These are phyloP conservation scores for Chenopodium album DNA, from an alignment of 148 eudicot species.

Conservation along the genomic window DNA sequence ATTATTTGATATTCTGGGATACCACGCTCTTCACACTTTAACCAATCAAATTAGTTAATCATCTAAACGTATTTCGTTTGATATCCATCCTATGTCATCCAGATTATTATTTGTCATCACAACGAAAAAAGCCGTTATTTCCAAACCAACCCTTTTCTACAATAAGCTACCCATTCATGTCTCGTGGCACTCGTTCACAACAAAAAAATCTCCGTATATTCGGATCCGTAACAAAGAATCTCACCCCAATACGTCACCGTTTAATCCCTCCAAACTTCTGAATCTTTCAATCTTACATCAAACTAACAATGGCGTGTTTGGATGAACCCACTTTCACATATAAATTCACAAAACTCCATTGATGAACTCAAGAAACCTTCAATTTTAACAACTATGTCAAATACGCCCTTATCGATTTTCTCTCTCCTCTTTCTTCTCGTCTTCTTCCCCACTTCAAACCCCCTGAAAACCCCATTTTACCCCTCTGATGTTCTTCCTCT, in stretches of 20 bases:
- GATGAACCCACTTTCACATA: neutral
- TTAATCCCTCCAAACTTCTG: neutral
- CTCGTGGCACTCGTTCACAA: neutral
- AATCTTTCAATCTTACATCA: neutral
- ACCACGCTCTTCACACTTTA: too few species aligned
- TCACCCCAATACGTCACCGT: neutral
- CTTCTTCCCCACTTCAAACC: neutral
- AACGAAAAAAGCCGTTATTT: neutral
- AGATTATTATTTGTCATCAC: neutral
- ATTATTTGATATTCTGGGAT: too few species aligned
- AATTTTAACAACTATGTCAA: conserved; percentile 22
- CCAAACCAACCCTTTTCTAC: too few species aligned
- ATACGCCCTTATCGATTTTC: conserved; percentile 9
- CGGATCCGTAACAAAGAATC: neutral
- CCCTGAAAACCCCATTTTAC: conserved; percentile 47
- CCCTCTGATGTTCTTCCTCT: conserved; percentile 65
- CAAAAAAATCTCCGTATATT: neutral
- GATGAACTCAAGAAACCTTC: neutral
- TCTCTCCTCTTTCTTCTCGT: conserved; percentile 6
- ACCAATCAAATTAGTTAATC: too few species aligned
- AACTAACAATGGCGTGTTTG: conserved; percentile 11
- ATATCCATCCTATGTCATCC: neutral
- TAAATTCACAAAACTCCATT: neutral
- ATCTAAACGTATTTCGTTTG: too few species aligned
- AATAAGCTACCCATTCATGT: too few species aligned